Percentiles rank a stretch among this genome's conserved stretches.
Evolutionary conservation across 805 yeast species (phyloP).

Genomic region (Candida khao-thaluensis): DNA sequence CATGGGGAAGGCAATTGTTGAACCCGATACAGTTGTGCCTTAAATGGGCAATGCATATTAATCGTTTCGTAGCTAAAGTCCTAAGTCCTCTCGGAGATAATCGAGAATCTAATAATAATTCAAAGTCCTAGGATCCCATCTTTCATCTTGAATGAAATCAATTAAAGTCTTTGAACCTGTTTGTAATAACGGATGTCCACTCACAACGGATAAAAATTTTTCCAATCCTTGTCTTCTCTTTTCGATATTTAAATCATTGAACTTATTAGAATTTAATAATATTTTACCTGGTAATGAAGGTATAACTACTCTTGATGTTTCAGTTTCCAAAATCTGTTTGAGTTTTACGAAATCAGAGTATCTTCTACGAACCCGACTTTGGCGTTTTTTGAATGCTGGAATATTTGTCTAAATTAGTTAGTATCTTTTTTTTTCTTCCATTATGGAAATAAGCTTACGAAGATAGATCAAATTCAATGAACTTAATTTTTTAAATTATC

Average conservation of each 20-base stretch:
- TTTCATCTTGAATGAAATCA: constrained; percentile 84
- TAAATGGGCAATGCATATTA: too few relatives aligned
- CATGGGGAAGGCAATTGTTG: too few relatives aligned
- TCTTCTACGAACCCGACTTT: constrained; percentile 73
- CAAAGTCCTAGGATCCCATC: constrained; percentile 51
- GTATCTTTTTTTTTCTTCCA: too few relatives aligned
- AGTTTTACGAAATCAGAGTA: constrained; percentile 88
- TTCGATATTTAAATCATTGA: constrained; percentile 80
- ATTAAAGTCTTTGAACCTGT: constrained; percentile 76
- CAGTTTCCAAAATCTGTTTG: constrained; percentile 69
- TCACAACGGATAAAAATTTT: constrained; percentile 71
- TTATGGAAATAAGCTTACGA: too few relatives aligned
- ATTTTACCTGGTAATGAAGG: constrained; percentile 93
- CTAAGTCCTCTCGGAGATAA: neutral
- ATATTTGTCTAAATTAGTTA: constrained; percentile 58
- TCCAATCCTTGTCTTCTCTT: constrained; percentile 81
- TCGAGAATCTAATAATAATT: constrained; percentile 17
- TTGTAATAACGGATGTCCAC: constrained; percentile 91
- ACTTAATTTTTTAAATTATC: too few relatives aligned
- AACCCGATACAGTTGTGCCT: too few relatives aligned
- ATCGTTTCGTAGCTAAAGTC: neutral
- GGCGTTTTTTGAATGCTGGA: constrained; percentile 72
- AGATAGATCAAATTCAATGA: too few relatives aligned
- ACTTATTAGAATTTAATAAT: constrained; percentile 60
- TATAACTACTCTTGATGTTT: constrained; percentile 73